phyloP scores from a whole-genome alignment of 176 grass and related monocot species.

The Hyparrhenia diplandra region DNA sequence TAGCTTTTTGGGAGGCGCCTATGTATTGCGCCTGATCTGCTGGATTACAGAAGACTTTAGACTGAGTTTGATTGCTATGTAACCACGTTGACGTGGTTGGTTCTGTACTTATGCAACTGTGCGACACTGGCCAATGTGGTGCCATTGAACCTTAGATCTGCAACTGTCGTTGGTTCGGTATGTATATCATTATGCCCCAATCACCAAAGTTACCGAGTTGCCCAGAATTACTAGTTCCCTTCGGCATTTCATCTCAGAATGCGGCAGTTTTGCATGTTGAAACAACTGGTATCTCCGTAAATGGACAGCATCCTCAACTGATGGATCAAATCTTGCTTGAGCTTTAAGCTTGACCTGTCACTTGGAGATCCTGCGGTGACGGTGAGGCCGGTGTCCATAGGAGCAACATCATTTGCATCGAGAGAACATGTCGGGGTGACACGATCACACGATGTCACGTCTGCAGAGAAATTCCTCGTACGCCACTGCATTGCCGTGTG shows the following conservation, averaged over 20 bases:
- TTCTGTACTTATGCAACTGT: constrained; percentile 1
- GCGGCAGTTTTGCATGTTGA: not conserved
- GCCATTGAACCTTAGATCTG: not conserved
- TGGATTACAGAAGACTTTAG: not conserved
- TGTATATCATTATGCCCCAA: not conserved
- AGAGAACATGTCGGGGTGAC: not conserved
- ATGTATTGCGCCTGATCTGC: not conserved
- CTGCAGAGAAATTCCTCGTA: not conserved
- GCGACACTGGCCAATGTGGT: not conserved
- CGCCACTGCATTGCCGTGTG: not conserved
- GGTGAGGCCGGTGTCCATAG: not conserved
- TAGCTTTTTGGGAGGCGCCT: not conserved
- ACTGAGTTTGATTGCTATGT: not conserved
- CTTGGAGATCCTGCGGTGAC: not conserved
- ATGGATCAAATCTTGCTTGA: not conserved
- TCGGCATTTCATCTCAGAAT: not conserved
- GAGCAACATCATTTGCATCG: not conserved
- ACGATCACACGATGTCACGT: not conserved
- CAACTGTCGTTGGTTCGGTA: too few species aligned
- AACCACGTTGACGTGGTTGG: not conserved
- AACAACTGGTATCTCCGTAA: not conserved
- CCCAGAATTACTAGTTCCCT: not conserved
- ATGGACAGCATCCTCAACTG: not conserved
- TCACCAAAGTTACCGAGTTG: not conserved
- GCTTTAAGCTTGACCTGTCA: not conserved